Evolutionary conservation across 176 grass and related monocot genomes (phyloP), one percentile per base, ranked within the genome.

Genomic region (Oryza glumipatula): DNA sequence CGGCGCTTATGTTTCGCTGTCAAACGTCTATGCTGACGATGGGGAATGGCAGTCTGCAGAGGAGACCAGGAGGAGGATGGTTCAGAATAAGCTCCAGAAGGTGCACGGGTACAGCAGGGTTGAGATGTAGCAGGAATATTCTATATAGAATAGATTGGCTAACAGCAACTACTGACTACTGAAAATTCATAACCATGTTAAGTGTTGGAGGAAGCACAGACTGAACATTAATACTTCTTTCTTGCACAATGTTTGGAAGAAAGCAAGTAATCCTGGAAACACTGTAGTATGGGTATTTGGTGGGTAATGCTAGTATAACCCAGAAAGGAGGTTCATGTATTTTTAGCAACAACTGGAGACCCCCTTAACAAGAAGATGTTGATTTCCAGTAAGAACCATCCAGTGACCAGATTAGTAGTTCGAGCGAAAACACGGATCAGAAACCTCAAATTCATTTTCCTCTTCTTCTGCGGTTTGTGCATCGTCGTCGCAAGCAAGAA

Each of bases 11-110:
- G 88, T 89, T 15, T 73, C 83, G 3, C 63, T 93, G 74, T 84
- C 91, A 8, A 88, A 90, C 79, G 38, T 80, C 13, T 90, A 90
- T 6, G 86, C 92, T 76, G 88, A 49, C 28, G 79, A 83, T 76
- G 92, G 74, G 68, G 86, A 87, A 17, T 93, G 92, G 92, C 75
- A 84, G 71, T 82, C 44, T 73, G 92, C 82, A 84, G 56, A 89
- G 43, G 67, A 39, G 30, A 30, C 56, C 28, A 91, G 92, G 76
- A 84, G 65, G 58, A 77, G 19, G 61, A 94, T 94, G 83, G 48
- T 52, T 47, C 76, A 78, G 69, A 89, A 82, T n/a, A 73, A 80
- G 24, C 80, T 91, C 39, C 77, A 77, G 41, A 94, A 94, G 24
- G 67, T 76, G 66, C 80, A 82, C 58, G 86, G 86, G 61, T 82